phyloP scores from a whole-genome alignment of 2,329 filamentous ascomycete species.

The Periconia sp. region DNA sequence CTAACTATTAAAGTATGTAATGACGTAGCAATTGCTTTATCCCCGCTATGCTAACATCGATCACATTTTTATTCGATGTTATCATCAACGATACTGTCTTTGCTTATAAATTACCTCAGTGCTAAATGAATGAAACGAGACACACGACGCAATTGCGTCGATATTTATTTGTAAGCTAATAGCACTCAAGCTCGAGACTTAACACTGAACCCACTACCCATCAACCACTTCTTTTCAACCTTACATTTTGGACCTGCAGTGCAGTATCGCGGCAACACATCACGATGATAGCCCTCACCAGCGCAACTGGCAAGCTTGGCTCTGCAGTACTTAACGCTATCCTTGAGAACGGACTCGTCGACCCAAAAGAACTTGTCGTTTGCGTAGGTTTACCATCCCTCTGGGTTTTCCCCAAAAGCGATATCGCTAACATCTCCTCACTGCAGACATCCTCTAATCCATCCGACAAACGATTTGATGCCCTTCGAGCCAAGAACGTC shows the following conservation, averaged over 20 bases:
- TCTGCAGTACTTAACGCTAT: constrained; percentile 47
- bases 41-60: too few relatives aligned
- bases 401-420: not conserved
- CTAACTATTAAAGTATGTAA: too few relatives aligned
- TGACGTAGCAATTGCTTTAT: too few relatives aligned
- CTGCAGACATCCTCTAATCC: constrained; percentile 24
- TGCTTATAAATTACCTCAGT: too few relatives aligned
- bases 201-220: too few relatives aligned
- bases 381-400: constrained; percentile 24
- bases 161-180: not conserved
- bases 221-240: not conserved
- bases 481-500: constrained; percentile 33
- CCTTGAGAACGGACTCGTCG: constrained; percentile 44
- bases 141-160: too few relatives aligned
- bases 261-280: not conserved
- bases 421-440: constrained; percentile 6
- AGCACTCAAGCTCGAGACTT: not conserved
- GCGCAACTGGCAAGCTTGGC: constrained; percentile 51
- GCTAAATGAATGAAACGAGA: too few relatives aligned
- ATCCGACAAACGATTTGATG: constrained; percentile 22
- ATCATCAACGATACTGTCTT: too few relatives aligned
- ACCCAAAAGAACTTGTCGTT: constrained; percentile 41
- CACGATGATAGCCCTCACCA: constrained; percentile 44
- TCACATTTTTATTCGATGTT: too few relatives aligned
- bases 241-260: not conserved